These are phyloP conservation scores for Penicillium soppii DNA, from an alignment of 495 filamentous ascomycete species.

Conservation along the genomic window DNA sequence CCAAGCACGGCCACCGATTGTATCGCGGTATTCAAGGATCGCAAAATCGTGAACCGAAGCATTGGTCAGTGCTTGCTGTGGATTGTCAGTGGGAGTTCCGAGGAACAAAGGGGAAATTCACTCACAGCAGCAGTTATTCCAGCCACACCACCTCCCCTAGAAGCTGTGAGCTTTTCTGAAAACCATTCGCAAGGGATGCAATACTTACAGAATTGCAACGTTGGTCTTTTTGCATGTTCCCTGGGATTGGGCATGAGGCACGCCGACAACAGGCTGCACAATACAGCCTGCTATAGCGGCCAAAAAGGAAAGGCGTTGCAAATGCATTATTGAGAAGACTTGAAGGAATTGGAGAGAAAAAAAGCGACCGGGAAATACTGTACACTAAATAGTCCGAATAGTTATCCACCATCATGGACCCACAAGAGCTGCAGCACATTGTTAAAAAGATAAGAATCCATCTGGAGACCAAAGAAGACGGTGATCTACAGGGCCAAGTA, in stretches of 20 bases:
- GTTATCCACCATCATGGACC: neutral
- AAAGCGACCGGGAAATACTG: neutral
- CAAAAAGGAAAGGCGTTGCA: constrained; percentile 17
- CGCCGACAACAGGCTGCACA: constrained; percentile 18
- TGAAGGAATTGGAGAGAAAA: no score
- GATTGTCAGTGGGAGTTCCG: neutral
- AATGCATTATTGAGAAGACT: constrained; percentile 12
- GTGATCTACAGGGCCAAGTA: no score
- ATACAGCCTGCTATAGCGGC: constrained; percentile 15
- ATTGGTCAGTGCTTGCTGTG: constrained; percentile 62
- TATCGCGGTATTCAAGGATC: constrained; percentile 65
- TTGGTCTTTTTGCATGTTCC: constrained; percentile 37
- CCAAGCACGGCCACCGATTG: constrained; percentile 61
- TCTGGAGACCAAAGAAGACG: no score
- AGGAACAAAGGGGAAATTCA: constrained; percentile 1
- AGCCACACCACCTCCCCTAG: constrained; percentile 49
- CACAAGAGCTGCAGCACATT: neutral
- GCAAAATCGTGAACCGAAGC: constrained; percentile 65
- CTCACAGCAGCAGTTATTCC: constrained; percentile 69
- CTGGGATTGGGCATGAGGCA: constrained; percentile 20
- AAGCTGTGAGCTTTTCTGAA: constrained; percentile 3
- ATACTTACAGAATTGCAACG: constrained; percentile 36
- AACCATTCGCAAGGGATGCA: neutral
- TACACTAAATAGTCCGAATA: constrained; percentile 16
- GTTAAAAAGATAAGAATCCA: neutral